A percentile compares a stretch with the other conserved stretches of the same genome.
Evolutionary conservation across 2,329 filamentous ascomycete genomes (phyloP).

Genomic region (Podosphaera aphanis): DNA sequence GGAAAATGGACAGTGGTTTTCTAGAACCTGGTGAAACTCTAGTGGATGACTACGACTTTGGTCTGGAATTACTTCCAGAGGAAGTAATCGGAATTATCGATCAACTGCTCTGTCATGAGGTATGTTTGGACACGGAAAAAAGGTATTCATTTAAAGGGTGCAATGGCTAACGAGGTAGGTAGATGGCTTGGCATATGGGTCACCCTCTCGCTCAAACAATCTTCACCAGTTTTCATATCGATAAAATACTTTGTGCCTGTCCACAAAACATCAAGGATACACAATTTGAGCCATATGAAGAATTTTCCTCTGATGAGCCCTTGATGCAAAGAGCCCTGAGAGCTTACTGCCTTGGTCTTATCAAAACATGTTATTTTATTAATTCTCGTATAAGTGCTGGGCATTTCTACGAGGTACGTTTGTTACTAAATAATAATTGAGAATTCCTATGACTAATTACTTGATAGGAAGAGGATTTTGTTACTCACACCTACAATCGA

Average conservation of each 20-base stretch:
- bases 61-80: conserved; percentile 41
- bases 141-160: not conserved
- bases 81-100: conserved; percentile 88
- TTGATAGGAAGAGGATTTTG: conserved; percentile 75
- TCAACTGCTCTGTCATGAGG: conserved; percentile 72
- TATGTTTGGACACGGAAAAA: conserved; percentile 24
- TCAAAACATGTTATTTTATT: conserved; percentile 64
- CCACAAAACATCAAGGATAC: conserved; percentile 31
- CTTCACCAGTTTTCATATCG: conserved; percentile 79
- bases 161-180: conserved; percentile 5
- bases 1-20: conserved; percentile 94
- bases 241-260: conserved; percentile 51
- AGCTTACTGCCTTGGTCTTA: conserved; percentile 63
- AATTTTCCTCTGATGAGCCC: conserved; percentile 16
- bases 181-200: conserved; percentile 96
- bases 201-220: conserved; percentile 86
- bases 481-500: conserved; percentile 72
- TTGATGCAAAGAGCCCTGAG: conserved; percentile 43
- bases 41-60: conserved; percentile 61
- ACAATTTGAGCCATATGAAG: conserved; percentile 10
- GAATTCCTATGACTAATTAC: conserved; percentile 2
- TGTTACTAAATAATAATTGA: not conserved
- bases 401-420: conserved; percentile 64
- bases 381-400: conserved; percentile 58
- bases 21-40: conserved; percentile 56